Percentiles rank a stretch among this genome's conserved stretches.
Conservation (phyloP, 1,284 basidiomycete genomes). For the Trametes polyzona region DNA sequence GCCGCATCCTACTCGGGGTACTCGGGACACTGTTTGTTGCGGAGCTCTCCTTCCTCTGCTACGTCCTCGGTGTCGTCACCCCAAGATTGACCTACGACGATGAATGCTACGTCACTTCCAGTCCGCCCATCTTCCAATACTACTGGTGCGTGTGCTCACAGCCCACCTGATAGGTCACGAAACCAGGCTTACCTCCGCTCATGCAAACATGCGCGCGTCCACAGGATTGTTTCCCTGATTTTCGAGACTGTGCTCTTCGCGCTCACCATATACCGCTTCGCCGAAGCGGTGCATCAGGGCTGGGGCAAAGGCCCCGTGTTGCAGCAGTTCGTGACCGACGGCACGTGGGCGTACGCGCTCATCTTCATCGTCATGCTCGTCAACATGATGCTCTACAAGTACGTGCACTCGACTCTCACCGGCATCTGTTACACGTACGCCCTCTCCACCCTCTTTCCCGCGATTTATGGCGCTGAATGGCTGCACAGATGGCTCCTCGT, state of each 20-base stretch:
- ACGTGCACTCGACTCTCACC: constrained; percentile 32
- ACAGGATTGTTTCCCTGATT: constrained; percentile 30
- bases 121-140: constrained; percentile 29
- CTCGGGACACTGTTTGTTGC: constrained; percentile 25
- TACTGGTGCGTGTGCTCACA: constrained; percentile 26
- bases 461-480: background rate
- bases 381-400: constrained; percentile 34
- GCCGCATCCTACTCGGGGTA: constrained; percentile 14
- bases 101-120: constrained; percentile 32
- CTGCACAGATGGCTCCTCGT: constrained; percentile 30
- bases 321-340: constrained; percentile 32
- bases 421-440: constrained; percentile 35
- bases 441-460: background rate
- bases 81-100: constrained; percentile 27
- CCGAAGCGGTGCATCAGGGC: constrained; percentile 24
- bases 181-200: background rate
- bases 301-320: constrained; percentile 33
- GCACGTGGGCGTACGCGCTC: constrained; percentile 35
- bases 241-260: constrained; percentile 34
- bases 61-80: constrained; percentile 28
- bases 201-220: background rate
- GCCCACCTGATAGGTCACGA: background rate
- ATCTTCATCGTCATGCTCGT: constrained; percentile 30
- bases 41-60: constrained; percentile 27
- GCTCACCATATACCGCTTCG: constrained; percentile 31